Conservation (phyloP, 805 yeast genomes). For the Candida tammaniensis region DNA sequence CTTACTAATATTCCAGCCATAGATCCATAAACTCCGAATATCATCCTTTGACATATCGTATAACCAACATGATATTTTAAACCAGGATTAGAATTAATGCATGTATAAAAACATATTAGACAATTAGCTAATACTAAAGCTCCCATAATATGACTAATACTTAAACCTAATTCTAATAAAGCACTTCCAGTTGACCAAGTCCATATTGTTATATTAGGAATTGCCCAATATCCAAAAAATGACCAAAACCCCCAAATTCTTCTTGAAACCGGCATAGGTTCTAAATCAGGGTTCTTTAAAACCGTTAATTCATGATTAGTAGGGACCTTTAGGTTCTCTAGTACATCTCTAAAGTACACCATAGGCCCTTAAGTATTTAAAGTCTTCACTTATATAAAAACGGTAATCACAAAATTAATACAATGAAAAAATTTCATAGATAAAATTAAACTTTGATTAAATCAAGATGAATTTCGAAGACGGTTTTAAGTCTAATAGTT, state of each 20-base stretch:
- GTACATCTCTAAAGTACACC: too few relatives aligned
- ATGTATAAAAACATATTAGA: slow-evolving; percentile 40
- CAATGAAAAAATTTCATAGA: too few relatives aligned
- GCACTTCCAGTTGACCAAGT: slow-evolving; percentile 46
- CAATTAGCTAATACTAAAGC: slow-evolving; percentile 46
- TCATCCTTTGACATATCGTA: slow-evolving; percentile 41
- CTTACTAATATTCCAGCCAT: slow-evolving; percentile 43
- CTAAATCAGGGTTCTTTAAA: slow-evolving; percentile 37
- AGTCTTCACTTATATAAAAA: too few relatives aligned
- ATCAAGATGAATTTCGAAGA: background rate
- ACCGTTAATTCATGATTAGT: slow-evolving; percentile 6
- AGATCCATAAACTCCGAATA: slow-evolving; percentile 48
- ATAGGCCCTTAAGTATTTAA: too few relatives aligned
- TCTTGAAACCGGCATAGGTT: slow-evolving; percentile 43
- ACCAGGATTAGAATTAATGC: slow-evolving; percentile 49
- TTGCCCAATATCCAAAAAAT: slow-evolving; percentile 43
- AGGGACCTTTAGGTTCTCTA: slow-evolving; percentile 3
- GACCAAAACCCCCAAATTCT: slow-evolving; percentile 47
- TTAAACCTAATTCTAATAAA: slow-evolving; percentile 42
- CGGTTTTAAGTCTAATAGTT: too few relatives aligned
- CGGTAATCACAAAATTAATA: too few relatives aligned
- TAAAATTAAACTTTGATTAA: background rate
- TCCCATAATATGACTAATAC: slow-evolving; percentile 45
- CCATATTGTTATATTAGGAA: slow-evolving; percentile 40
- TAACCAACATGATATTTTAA: slow-evolving; percentile 49